Evolutionary conservation across 2,329 filamentous ascomycete genomes (phyloP).

Genomic region (Cladophialophora carrionii): DNA sequence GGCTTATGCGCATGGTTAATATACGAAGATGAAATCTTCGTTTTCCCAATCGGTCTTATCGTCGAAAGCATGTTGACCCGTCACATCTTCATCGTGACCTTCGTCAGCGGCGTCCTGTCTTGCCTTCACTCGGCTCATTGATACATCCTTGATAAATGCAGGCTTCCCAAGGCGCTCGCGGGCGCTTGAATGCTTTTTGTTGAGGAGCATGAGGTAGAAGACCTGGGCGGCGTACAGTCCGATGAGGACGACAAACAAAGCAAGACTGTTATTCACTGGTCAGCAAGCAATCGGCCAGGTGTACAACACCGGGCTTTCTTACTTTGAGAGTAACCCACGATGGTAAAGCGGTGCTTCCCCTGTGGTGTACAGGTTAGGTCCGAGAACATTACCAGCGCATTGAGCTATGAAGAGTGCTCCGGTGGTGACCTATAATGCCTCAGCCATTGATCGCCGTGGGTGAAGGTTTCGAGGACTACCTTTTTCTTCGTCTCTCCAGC

Average conservation of each 20-base stretch:
- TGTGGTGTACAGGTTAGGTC: slow-evolving; percentile 66
- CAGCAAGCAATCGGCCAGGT: slow-evolving; percentile 18
- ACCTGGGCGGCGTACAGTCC: slow-evolving; percentile 50
- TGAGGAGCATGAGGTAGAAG: slow-evolving; percentile 41
- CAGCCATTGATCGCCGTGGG: not conserved
- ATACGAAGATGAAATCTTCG: slow-evolving; percentile 42
- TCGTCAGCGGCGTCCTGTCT: slow-evolving; percentile 37
- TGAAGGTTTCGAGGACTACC: slow-evolving; percentile 14
- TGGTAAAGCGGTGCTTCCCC: slow-evolving; percentile 62
- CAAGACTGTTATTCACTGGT: slow-evolving; percentile 47
- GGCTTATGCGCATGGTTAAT: slow-evolving; percentile 33
- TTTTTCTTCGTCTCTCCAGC: slow-evolving; percentile 73
- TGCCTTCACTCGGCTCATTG: slow-evolving; percentile 50
- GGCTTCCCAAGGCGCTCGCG: slow-evolving; percentile 64
- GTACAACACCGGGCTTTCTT: slow-evolving; percentile 19
- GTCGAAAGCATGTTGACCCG: slow-evolving; percentile 39
- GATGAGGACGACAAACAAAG: slow-evolving; percentile 64
- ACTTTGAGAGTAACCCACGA: slow-evolving; percentile 62
- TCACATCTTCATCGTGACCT: slow-evolving; percentile 38
- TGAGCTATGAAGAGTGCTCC: slow-evolving; percentile 68
- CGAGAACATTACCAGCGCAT: slow-evolving; percentile 66
- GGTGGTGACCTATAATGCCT: slow-evolving; percentile 54
- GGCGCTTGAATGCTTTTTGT: slow-evolving; percentile 54
- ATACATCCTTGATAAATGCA: slow-evolving; percentile 61
- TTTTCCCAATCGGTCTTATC: slow-evolving; percentile 42